Evolutionary conservation across 305 asterid genomes (phyloP).

Genomic region (Fraxinus sp.): DNA sequence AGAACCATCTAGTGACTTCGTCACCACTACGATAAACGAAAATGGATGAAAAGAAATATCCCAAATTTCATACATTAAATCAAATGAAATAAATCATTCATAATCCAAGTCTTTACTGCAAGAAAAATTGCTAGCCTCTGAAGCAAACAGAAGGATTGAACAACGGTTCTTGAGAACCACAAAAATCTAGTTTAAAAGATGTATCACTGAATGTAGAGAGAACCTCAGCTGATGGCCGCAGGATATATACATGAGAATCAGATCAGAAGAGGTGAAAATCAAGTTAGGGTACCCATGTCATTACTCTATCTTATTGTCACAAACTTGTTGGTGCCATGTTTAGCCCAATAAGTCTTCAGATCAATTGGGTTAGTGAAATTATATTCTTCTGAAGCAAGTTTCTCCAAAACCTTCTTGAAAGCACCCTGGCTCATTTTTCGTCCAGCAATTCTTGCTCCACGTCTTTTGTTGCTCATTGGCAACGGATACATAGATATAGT

Average conservation of each 20-base stretch:
- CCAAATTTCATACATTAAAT: constrained; percentile 37
- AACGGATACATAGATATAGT: constrained; percentile 90
- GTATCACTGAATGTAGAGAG: constrained; percentile 39
- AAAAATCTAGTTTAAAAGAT: constrained; percentile 37
- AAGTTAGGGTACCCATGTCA: constrained; percentile 21
- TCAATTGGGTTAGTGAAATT: constrained; percentile 78
- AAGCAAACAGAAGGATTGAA: constrained; percentile 42
- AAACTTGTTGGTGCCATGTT: constrained; percentile 97
- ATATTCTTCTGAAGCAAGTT: constrained; percentile 76
- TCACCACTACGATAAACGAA: neutral
- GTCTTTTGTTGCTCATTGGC: constrained; percentile 94
- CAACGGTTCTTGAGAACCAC: constrained; percentile 36
- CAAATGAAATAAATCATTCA: constrained; percentile 38
- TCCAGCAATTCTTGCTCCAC: constrained; percentile 96
- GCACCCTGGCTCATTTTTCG: constrained; percentile 99
- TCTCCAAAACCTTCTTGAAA: constrained; percentile 92
- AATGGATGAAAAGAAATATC: constrained; percentile 13
- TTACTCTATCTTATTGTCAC: constrained; percentile 81
- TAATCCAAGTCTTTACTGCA: constrained; percentile 48
- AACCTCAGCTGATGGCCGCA: constrained; percentile 53
- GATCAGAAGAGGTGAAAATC: constrained; percentile 36
- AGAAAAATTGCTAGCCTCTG: constrained; percentile 36
- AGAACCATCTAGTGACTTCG: neutral
- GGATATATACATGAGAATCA: constrained; percentile 57
- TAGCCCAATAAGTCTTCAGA: constrained; percentile 95